Percentiles rank a stretch among this genome's conserved stretches.
Conservation (phyloP, 2,329 filamentous ascomycete genomes). For the Diaporthe destruens region DNA sequence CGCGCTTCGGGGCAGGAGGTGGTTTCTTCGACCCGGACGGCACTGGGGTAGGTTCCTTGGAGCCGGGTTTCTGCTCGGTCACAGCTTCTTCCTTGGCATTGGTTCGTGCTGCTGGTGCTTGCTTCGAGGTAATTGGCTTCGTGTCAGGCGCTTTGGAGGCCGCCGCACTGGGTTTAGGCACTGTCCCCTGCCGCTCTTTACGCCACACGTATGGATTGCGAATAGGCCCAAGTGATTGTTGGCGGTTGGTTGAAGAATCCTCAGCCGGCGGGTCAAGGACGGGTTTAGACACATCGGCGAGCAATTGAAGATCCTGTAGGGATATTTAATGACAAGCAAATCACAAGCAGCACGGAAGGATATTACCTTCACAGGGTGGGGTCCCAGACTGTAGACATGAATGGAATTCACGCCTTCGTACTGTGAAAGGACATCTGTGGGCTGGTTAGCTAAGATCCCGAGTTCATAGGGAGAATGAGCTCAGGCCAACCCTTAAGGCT, state of each 20-base stretch:
- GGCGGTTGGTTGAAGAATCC: constrained; percentile 70
- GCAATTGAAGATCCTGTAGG: constrained; percentile 70
- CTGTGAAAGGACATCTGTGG: constrained; percentile 71
- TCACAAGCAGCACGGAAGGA: background rate
- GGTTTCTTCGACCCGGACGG: constrained; percentile 55
- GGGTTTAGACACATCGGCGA: constrained; percentile 78
- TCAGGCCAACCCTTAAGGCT: constrained; percentile 73
- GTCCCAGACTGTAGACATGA: constrained; percentile 88
- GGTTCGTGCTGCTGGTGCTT: constrained; percentile 45
- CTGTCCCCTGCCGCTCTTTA: constrained; percentile 58
- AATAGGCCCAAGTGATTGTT: constrained; percentile 79
- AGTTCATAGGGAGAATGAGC: background rate
- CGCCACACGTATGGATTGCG: constrained; percentile 75
- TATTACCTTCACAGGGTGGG: constrained; percentile 73
- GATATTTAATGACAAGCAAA: constrained; percentile 22
- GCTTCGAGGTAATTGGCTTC: constrained; percentile 48
- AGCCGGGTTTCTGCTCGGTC: constrained; percentile 46
- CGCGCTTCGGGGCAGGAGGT: constrained; percentile 64
- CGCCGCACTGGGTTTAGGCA: constrained; percentile 47
- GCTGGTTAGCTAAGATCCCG: constrained; percentile 40
- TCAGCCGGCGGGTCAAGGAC: constrained; percentile 66
- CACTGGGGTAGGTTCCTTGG: constrained; percentile 53
- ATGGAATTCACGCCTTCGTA: constrained; percentile 83
- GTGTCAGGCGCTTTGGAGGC: constrained; percentile 49
- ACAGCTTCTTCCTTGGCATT: constrained; percentile 56